phyloP scores from a whole-genome alignment of 768 basidiomycete genomes.

The Hygrocybe coccinea region DNA sequence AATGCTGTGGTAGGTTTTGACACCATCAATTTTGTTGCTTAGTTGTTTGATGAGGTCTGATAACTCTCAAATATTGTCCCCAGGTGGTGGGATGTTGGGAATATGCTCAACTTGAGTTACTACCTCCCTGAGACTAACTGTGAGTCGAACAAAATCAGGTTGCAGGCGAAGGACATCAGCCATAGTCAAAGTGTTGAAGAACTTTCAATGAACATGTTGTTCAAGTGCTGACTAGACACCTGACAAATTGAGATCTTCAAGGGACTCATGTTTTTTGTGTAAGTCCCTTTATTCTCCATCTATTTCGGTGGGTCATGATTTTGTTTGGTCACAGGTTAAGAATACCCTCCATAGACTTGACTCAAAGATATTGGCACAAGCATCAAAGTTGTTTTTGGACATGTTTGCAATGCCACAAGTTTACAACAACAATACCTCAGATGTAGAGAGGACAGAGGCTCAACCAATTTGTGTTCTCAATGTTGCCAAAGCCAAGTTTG shows the following conservation, averaged over 20 bases:
- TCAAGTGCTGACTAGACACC: no score
- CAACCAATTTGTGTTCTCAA: not conserved
- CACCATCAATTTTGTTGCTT: no score
- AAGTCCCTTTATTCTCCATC: not conserved
- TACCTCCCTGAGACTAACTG: no score
- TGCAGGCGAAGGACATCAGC: no score
- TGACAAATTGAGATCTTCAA: not conserved
- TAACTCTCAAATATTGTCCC: no score
- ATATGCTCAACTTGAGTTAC: no score
- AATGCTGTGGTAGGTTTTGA: no score
- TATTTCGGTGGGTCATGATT: not conserved
- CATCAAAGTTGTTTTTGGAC: not conserved
- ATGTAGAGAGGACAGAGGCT: not conserved
- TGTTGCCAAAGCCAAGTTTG: not conserved
- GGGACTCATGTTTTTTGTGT: not conserved
- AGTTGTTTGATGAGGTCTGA: no score
- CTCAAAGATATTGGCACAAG: not conserved
- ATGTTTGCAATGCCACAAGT: not conserved
- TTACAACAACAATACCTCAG: not conserved
- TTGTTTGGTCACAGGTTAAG: not conserved
- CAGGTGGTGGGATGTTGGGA: no score
- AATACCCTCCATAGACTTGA: constrained; percentile 1
- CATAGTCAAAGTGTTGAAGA: no score
- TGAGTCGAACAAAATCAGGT: no score
- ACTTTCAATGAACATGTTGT: no score